Evolutionary conservation across 2,329 filamentous ascomycete species (phyloP), one percentile per base, ranked within the genome.

Genomic region (Hypoxylon sp.): DNA sequence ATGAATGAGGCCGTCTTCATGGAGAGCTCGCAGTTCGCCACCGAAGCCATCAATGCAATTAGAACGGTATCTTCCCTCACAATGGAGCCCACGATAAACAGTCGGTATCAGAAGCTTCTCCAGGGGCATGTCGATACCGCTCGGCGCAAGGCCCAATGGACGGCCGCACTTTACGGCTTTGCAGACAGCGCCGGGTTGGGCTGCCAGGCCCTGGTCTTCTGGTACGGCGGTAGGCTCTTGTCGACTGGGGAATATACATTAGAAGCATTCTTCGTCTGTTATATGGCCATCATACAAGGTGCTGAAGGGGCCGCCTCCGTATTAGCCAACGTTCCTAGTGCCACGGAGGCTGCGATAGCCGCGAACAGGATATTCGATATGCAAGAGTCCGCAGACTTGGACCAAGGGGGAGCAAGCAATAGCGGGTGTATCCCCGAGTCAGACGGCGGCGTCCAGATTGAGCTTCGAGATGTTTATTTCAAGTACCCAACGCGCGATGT

Each of bases 1-100:
- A 83, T 88, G 78, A 89, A 88, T 62, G 80, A 83, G 2, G 79
- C 79, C 7, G 85, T 90, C 0, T 91, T 90, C 63, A 79, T 81
- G 5, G 83, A 87, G 58, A 90, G 86, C 67, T 88, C 88, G 15
- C 83, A 88, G 67, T 90, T 91, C 64, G 88, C 87, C 0, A 83
- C 87, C 0, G 89, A 92, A 70, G 83, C 88, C 7, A 88, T 91
- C 31, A 82, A 84, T 1, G 88, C 88, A 0, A 89, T 90, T 69
- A 80, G 88, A 8, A 91, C 88, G 0, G 88, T 91, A 2, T 78
- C 85, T 0, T 81, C 87, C 0, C 76, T 91, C 11, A 88, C 85
- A 1, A 81, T 91, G 69, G 89, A 91, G 69, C 77, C 84, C 53
- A 75, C 78, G n/a, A 89, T 91, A 55, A 78, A 81, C 29, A 67